Evolutionary conservation across 2,329 filamentous ascomycete genomes (phyloP), one percentile per base, ranked within the genome.

Genomic region (Colletotrichum filicis): DNA sequence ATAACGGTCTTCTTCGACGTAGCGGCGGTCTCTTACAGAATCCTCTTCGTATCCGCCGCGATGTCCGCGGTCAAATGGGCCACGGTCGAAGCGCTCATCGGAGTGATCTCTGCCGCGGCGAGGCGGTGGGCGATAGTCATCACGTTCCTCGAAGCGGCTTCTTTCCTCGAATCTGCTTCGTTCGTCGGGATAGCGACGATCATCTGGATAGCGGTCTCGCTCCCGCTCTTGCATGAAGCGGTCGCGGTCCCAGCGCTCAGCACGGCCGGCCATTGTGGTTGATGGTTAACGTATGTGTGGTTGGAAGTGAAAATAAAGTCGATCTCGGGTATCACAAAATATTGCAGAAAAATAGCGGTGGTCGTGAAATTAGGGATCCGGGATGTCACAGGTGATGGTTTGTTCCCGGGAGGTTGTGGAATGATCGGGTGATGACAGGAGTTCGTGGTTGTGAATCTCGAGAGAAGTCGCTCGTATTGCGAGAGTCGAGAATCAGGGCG

Each of bases 231-330:
- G 78, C 46, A 79, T 75, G 77, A 88, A 86, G 75, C 89, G 89
- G 74, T 89, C 89, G 59, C 85, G 85, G 77, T 92, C 89, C 88
- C 88, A 91, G 76, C 86, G 83, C 75, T 83, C 83, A 63, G 79
- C 77, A 72, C 83, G 83, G 72, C 82, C 82, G 46, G 74, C 74
- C 74, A 76, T 76, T 66, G 24, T 66, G 60, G 28, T 6, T n/a
- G 37, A n/a, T 57, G 30, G 28, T 55, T 4, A 71, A 66, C 69
- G 66, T 66, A 67, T 62, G 37, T 53, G 28, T 59, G 30, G 46
- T 9, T 49, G 24, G 24, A 28, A 26, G 26, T 52, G 30, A 69
- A 53, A 16, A 55, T 9, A n/a, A 57, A 60, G 65, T 57, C 55
- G 68, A 32, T 9, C 11, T 59, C 12, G 64, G 64, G 71, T 71